Evolutionary conservation across 192 early-diverging fungal species (phyloP).

Genomic region (Coemansia sp.): DNA sequence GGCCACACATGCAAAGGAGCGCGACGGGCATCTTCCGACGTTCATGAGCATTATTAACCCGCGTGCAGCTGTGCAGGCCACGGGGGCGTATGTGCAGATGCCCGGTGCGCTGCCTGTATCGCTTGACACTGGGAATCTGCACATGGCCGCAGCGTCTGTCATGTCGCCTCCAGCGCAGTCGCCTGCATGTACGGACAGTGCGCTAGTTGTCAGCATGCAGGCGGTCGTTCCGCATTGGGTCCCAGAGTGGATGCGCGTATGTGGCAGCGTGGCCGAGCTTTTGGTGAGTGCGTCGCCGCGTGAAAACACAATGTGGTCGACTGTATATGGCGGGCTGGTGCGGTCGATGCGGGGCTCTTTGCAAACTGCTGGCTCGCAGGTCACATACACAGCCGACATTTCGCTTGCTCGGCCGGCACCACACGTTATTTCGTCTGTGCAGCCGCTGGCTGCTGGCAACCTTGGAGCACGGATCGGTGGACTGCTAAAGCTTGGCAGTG

Average conservation of each 20-base stretch:
- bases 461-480: slow-evolving; percentile 47
- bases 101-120: slow-evolving; percentile 32
- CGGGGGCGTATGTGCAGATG: slow-evolving; percentile 16
- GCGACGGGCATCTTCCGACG: slow-evolving; percentile 23
- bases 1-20: not conserved
- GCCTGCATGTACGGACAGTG: not conserved
- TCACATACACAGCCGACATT: slow-evolving; percentile 2
- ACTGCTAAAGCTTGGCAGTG: slow-evolving; percentile 26
- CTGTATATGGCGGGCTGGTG: slow-evolving; percentile 4
- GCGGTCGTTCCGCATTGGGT: slow-evolving; percentile 23
- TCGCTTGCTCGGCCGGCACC: not conserved
- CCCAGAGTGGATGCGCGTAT: slow-evolving; percentile 30
- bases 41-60: slow-evolving; percentile 51
- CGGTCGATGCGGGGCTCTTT: not conserved
- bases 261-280: slow-evolving; percentile 23
- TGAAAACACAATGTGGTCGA: slow-evolving; percentile 4
- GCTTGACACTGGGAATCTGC: slow-evolving; percentile 25
- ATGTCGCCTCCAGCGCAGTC: not conserved
- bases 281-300: not conserved
- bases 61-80: not conserved
- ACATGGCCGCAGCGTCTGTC: slow-evolving; percentile 1
- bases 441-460: slow-evolving; percentile 2
- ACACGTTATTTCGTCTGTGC: not conserved
- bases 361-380: not conserved
- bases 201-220: slow-evolving; percentile 1